Conservation (phyloP, 306 rosid species). For the Vicia villosa region DNA sequence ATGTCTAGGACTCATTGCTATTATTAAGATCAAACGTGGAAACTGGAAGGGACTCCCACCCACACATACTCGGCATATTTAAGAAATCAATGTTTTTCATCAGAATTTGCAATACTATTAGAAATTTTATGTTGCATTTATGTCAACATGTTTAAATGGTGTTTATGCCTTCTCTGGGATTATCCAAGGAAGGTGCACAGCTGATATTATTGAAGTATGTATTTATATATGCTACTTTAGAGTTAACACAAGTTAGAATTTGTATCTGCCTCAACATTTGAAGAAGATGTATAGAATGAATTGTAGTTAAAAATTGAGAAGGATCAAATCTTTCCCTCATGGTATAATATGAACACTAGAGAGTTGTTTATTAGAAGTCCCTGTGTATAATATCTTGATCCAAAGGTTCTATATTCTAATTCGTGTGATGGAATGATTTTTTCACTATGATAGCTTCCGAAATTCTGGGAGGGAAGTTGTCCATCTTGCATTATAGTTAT, state of each 20-base stretch:
- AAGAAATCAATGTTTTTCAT: constrained; percentile 27
- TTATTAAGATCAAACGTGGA: not conserved
- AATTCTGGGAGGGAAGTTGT: constrained; percentile 24
- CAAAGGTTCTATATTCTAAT: not conserved
- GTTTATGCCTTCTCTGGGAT: constrained; percentile 4
- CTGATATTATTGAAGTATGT: constrained; percentile 9
- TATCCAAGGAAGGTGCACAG: constrained; percentile 9
- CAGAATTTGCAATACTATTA: constrained; percentile 5
- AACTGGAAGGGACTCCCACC: constrained; percentile 15
- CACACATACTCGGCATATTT: not conserved
- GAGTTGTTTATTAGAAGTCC: constrained; percentile 17
- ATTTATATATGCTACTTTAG: not conserved
- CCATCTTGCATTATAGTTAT: constrained; percentile 7
- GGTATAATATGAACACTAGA: constrained; percentile 14
- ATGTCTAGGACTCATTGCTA: not conserved
- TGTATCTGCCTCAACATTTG: constrained; percentile 27
- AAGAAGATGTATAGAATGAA: constrained; percentile 7
- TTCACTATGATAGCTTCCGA: not conserved
- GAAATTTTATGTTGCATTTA: constrained; percentile 12
- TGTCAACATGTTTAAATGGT: constrained; percentile 9
- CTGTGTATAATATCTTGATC: not conserved
- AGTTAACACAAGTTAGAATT: constrained; percentile 10
- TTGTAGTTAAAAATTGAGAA: constrained; percentile 23
- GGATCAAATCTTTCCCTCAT: constrained; percentile 29
- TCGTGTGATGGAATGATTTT: constrained; percentile 12